Evolutionary conservation across 148 eudicot genomes (phyloP), one percentile per base, ranked within the genome.

Genomic region (Gaultheria prostrata): DNA sequence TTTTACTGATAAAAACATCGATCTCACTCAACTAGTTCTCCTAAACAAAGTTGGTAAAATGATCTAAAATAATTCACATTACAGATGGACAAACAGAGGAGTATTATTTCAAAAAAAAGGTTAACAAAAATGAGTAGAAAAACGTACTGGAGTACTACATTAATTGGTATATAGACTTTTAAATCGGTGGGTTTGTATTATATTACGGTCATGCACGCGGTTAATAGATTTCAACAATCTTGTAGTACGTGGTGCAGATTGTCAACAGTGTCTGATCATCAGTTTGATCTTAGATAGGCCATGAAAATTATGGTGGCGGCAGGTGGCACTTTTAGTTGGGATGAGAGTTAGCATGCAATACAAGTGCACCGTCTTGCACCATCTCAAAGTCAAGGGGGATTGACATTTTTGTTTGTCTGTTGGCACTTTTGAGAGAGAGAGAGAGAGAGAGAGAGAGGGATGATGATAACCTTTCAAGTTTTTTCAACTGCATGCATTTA

Each of bases 401-500:
- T 77, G 79, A 49, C 51, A 43, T 48, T 46, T 30, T 77, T 3
- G 24, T n/a, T 46, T 49, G 57, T 76, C 56, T 7, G 26, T 6
- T 46, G 32, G 54, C 28, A 21, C 26, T 46, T 46, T 28, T 1
- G 45, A 32, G 48, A 46, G 76, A 71, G 76, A 33, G 20, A 71
- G 43, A 39, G 11, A 39, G 28, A 24, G 71, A 65, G 28, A 18
- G 24, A 57, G 21, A 21, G 24, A 74, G 53, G 12, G 51, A 76
- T 2, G 35, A 76, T 26, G 10, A 4, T 11, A 0, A 12, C 13
- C 6, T 57, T 61, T 61, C 28, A n/a, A 61, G 12, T 26, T n/a
- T 77, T 77, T 49, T 49, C 79, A 24, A 77, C 79, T 77, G 21
- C 59, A 46, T 77, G 79, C 79, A 49, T 48, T 76, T 12, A 48